Base-by-base conservation (phyloP, 1,284 basidiomycete species). In the Sporisorium scitamineum region DNA sequence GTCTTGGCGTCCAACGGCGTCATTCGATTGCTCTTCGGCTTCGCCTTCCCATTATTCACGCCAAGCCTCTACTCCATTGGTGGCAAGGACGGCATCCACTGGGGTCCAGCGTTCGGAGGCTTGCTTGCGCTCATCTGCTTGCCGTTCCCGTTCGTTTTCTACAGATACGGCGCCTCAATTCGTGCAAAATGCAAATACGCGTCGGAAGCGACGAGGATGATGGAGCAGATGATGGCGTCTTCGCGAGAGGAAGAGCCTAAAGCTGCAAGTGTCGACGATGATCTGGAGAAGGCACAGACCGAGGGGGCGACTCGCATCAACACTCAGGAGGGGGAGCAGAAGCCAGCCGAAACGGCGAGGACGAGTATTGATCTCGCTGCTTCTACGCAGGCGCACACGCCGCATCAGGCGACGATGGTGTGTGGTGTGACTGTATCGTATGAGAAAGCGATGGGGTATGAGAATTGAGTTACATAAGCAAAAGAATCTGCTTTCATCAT, bases 61-160 rank as follows among this genome's bases (percentile, higher is more conserved):
- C 34, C 68, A 1, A 87, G 88, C 67, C 88, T 89, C 88, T 89
- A 88, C 81, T 64, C 85, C 10, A 68, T 75, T 42, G 76, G 63
- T 29, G 72, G 68, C 26, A 86, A 80, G 20, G 84, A 94, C 11
- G 91, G 92, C 2, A 90, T 91, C 0, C 91, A 92, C 0, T 92
- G 93, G 9, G 92, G 92, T 1, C 91, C 91, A 0, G 91, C 90
- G 18, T 87, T 94, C 20, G 85, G 93, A 10, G 93, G 90, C 0
- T 90, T 92, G 6, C 83, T 94, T 27, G 88, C 90, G 54, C 88
- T 90, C 11, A 70, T 91, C 22, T 89, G 92, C 88, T 88, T 90
- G 0, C 93, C 93, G 0, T 85, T 93, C 44, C 93, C 93, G 87
- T 84, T 71, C 84, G 16, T 83, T 84, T 44, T 85, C 84, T 85